Conservation (phyloP, 768 basidiomycete genomes). For the Saitozyma sp. region DNA sequence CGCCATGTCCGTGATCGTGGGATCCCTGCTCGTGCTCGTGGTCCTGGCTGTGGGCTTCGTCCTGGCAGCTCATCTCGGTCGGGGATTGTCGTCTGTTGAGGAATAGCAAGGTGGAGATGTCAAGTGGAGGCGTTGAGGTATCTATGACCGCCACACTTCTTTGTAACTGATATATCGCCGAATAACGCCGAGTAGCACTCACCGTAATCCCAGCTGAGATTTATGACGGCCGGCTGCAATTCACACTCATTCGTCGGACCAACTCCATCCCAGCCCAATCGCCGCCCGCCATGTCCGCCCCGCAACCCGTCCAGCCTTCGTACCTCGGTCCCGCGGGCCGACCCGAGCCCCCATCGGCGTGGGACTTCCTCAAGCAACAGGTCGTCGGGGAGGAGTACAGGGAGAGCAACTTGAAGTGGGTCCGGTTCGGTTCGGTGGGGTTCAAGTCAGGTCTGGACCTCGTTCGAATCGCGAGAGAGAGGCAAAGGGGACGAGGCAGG, state of each 20-base stretch:
- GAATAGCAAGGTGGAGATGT: conserved; percentile 12
- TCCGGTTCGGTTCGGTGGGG: background rate
- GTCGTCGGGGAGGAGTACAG: conserved; percentile 10
- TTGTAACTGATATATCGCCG: background rate
- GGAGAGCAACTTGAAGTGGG: conserved; percentile 15
- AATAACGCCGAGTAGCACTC: background rate
- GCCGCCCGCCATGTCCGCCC: conserved; percentile 15
- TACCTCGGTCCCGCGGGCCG: conserved; percentile 10
- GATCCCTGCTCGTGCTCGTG: background rate
- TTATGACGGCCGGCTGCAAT: background rate
- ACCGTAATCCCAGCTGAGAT: too few relatives aligned
- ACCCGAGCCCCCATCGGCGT: conserved; percentile 12
- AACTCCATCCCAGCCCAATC: background rate
- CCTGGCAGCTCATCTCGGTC: conserved; percentile 13
- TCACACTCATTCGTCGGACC: background rate
- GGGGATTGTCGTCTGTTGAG: background rate
- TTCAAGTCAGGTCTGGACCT: too few relatives aligned
- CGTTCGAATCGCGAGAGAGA: too few relatives aligned
- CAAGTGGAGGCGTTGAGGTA: conserved; percentile 17
- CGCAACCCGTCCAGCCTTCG: conserved; percentile 5
- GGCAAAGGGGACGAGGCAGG: too few relatives aligned
- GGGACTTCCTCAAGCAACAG: conserved; percentile 11
- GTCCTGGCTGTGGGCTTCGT: conserved; percentile 19
- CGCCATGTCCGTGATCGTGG: conserved; percentile 13
- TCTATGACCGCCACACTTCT: background rate